Evolutionary conservation across 2,329 filamentous ascomycete genomes (phyloP).

Genomic region (Trichoderma koningii): DNA sequence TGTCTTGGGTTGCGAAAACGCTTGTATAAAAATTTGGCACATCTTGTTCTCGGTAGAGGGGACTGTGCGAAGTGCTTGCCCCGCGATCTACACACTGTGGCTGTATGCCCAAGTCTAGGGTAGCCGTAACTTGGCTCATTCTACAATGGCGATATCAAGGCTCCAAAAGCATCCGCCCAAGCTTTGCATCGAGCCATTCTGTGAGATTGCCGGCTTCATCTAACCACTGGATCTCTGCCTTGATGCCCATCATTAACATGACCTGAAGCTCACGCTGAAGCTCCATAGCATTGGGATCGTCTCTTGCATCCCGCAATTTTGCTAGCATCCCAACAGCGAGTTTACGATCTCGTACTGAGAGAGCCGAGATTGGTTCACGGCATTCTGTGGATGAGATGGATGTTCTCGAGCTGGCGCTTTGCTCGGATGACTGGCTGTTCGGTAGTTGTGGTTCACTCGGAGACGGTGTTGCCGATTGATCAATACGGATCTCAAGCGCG

Average conservation of each 20-base stretch:
- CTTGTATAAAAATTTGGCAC: slow-evolving; percentile 38
- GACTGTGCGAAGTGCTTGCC: slow-evolving; percentile 41
- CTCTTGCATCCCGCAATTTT: slow-evolving; percentile 38
- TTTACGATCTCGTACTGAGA: slow-evolving; percentile 60
- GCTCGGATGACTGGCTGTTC: slow-evolving; percentile 25
- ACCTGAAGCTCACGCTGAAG: slow-evolving; percentile 63
- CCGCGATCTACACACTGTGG: slow-evolving; percentile 44
- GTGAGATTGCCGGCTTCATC: slow-evolving; percentile 57
- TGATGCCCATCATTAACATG: slow-evolving; percentile 74
- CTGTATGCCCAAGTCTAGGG: background rate
- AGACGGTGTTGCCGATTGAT: background rate
- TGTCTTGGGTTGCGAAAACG: slow-evolving; percentile 18
- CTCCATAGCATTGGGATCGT: slow-evolving; percentile 40
- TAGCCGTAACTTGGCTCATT: background rate
- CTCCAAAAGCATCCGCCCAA: slow-evolving; percentile 34
- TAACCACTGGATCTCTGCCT: slow-evolving; percentile 75
- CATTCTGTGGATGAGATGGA: slow-evolving; percentile 36
- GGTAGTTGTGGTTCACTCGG: background rate
- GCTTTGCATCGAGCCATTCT: slow-evolving; percentile 51
- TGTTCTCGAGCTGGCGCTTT: background rate
- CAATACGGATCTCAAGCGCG: slow-evolving; percentile 9
- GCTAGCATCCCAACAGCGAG: slow-evolving; percentile 58
- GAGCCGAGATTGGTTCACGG: slow-evolving; percentile 38
- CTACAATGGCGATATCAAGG: background rate
- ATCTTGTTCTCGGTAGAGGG: slow-evolving; percentile 38